Base-by-base conservation (phyloP, 2,329 filamentous ascomycete species). In the Penicillium expansum region DNA sequence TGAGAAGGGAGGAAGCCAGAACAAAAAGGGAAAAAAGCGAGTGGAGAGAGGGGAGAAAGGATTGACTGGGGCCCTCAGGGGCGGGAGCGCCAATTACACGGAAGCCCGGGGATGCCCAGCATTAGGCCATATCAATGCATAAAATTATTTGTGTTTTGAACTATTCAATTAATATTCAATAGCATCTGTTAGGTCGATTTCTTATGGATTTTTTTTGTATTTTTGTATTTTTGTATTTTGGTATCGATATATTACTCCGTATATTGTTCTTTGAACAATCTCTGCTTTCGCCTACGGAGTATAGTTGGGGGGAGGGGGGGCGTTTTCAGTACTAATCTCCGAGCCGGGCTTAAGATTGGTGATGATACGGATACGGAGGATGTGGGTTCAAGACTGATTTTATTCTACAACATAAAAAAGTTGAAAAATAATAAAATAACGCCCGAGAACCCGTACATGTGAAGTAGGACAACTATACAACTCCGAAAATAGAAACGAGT, bases 51-150 rank as follows among this genome's bases (percentile, higher is more conserved):
- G 55, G 56, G 59, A 57, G 54, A 56, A 43, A 58, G 44, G 44
- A 57, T 50, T 38, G 45, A 56, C 20, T 35, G 57, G 60, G 58
- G 54, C 59, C 16, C 35, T 66, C 62, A 66, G 64, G 64, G 64
- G 62, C 55, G 61, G 57, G 59, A 64, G 56, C 44, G 49, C 55
- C 60, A 63, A 62, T 62, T 57, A 58, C 56, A 53, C 54, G 52
- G 56, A 51, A 47, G 42, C 47, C 41, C 48, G 22, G 52, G 41
- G 37, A 29, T 30, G 37, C 29, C 44, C 35, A 48, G 43, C 35
- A 49, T 37, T 45, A 38, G 10, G 4, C 18, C 7, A 32, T 38
- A n/a, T 38, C 38, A 20, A 50, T 55, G 53, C 48, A 53, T 39
- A 38, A 38, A 38, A 20, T 47, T 5, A 22, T 32, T 47, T 47